phyloP scores from a whole-genome alignment of 345 rosid genomes.

The Linum lewisii region DNA sequence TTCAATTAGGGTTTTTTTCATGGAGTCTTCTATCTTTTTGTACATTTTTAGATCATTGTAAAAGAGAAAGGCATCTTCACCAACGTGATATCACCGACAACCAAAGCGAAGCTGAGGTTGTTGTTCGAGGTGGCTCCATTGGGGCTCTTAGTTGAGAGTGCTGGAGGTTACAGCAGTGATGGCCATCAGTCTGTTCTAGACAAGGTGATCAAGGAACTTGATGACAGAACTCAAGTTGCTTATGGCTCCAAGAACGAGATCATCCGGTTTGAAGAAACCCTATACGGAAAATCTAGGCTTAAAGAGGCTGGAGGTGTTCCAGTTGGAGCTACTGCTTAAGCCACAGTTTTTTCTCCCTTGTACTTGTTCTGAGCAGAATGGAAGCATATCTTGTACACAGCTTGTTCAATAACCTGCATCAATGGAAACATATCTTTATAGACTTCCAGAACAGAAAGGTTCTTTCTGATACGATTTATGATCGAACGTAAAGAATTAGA shows the following conservation, averaged over 20 bases:
- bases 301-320: constrained; percentile 53
- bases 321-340: constrained; percentile 16
- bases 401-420: background rate
- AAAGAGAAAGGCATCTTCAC: constrained; percentile 96
- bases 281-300: constrained; percentile 82
- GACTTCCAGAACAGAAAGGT: too few relatives aligned
- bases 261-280: constrained; percentile 77
- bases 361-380: background rate
- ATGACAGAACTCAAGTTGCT: constrained; percentile 58
- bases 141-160: constrained; percentile 1
- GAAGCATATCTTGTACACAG: background rate
- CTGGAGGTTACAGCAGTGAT: constrained; percentile 7
- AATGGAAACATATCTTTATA: too few relatives aligned
- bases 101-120: constrained; percentile 84
- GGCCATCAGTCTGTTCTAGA: background rate
- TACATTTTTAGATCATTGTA: constrained; percentile 52
- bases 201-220: constrained; percentile 1
- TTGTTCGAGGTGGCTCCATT: constrained; percentile 5
- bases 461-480: too few relatives aligned
- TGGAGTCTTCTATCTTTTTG: background rate
- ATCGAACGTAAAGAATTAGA: too few relatives aligned
- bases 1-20: background rate
- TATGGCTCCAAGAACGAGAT: constrained; percentile 93
- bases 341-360: background rate
- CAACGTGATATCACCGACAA: constrained; percentile 69